Base-by-base conservation (phyloP, 2,329 filamentous ascomycete species). In the Corynespora cassiicola region DNA sequence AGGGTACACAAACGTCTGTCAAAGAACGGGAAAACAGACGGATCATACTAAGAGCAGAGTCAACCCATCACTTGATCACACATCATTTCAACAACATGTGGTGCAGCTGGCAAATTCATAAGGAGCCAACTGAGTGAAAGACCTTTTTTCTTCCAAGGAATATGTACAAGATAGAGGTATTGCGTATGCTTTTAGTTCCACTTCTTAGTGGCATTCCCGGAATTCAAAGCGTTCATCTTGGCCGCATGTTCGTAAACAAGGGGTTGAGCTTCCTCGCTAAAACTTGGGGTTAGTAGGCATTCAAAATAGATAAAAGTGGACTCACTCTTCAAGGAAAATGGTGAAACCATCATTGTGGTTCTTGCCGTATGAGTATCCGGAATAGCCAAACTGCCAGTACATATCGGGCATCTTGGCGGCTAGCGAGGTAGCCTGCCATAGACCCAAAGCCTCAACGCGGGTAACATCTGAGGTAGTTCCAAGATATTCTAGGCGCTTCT, bases 321-420 rank as follows among this genome's bases (percentile, higher is more conserved):
- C 23, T 34, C 12, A 40, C 36, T 58, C 51, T 20, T 81, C 78
- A 19, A 80, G 47, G 48, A 70, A 81, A 31, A 81, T 79, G 1
- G 78, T 81, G 53, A 81, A 81, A 0, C 78, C 78, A 36, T 81
- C 78, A 27, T 81, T 65, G 33, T 81, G 65, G 53, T 81, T 81
- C 26, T 71, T 68, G 1, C 78, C 77, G 24, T 77, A 79, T 3
- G 76, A 79, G 50, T 73, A 80, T 0, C 66, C 67, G 4, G 68
- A 71, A 47, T 65, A 80, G 0, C 78, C 78, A 47, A 69, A 80
- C 45, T 81, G 79, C 78, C 78, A 81, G 61, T 73, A 81, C 70
- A 80, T 68, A 44, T 80, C 77, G 2, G 74, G 63, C 56, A 81
- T 66, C 47, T 74, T 71, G 52, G 77, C 70, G 38, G 73, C 62